phyloP scores from a whole-genome alignment of 495 filamentous ascomycete species.

The Clohesyomyces aquaticus region DNA sequence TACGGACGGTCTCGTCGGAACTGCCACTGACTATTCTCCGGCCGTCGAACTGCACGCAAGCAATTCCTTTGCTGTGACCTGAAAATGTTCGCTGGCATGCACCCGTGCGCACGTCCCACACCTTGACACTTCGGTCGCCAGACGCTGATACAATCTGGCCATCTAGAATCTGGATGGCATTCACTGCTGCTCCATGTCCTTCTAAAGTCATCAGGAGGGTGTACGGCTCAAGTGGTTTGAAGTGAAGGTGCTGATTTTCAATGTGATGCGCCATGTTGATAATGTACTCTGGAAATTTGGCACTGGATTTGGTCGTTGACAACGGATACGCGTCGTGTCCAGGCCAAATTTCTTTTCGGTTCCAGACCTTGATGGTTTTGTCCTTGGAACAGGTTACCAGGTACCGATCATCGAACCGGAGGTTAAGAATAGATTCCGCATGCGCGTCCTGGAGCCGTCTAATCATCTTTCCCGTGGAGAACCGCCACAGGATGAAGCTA shows the following conservation, averaged over 20 bases:
- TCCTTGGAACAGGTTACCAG: conserved; percentile 98
- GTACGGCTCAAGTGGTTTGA: conserved; percentile 62
- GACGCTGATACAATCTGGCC: conserved; percentile 91
- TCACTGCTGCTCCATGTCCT: conserved; percentile 89
- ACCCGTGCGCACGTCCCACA: conserved; percentile 88
- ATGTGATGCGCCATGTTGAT: conserved; percentile 50
- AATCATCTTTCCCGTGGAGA: conserved; percentile 82
- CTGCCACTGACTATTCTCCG: conserved; percentile 94
- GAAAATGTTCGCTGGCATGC: conserved; percentile 72
- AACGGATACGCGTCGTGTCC: conserved; percentile 53
- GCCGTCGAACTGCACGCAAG: conserved; percentile 97
- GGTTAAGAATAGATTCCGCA: conserved; percentile 88
- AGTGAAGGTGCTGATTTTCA: conserved; percentile 50
- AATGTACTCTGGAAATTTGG: conserved; percentile 57
- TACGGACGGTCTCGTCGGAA: conserved; percentile 91
- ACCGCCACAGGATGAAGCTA: conserved; percentile 87
- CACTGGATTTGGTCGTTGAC: conserved; percentile 35
- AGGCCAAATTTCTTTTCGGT: conserved; percentile 68
- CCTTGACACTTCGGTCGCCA: conserved; percentile 86
- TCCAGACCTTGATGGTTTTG: conserved; percentile 94
- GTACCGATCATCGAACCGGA: conserved; percentile 87
- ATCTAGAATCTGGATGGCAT: conserved; percentile 88
- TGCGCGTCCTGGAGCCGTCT: conserved; percentile 77
- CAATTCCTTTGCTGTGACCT: conserved; percentile 93
- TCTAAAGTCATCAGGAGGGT: conserved; percentile 76